Base-by-base conservation (phyloP, 1,284 basidiomycete genomes). In the Irpex sp. region DNA sequence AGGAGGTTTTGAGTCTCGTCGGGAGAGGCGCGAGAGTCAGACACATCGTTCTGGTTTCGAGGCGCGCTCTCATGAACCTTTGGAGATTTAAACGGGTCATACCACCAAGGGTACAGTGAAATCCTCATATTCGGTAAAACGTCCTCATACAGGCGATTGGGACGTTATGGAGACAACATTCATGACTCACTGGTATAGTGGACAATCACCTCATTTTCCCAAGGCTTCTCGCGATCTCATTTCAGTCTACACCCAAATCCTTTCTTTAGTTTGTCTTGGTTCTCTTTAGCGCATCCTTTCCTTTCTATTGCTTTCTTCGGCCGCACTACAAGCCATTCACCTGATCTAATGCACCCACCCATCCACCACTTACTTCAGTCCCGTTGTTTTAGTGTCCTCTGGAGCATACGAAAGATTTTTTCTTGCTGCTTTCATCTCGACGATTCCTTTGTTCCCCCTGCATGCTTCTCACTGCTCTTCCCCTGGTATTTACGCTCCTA, bases 1-100 rank as follows among this genome's bases (percentile, higher is more conserved):
- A 1, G 82, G 85, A 58, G 91, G 91, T 15, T 93, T 93, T 70
- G 83, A 81, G 51, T 79, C 79, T 67, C 82, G 92, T 66, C 81
- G 88, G 69, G 87, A 87, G 72, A 81, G 89, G 66, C 81, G 80
- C 68, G 88, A 91, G 72, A 78, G 76, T 67, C 82, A 82, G 72
- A 74, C 78, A 59, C 81, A 85, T 77, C 84, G 83, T 13, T 71
- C 75, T 62, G 88, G 87, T 74, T 84, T 93, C 70, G 92, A 93
- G 72, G 84, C 90, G 70, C 84, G 88, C 75, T 90, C 89, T 67
- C 89, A 92, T 77, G 90, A 93, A 79, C 89, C 90, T 60, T 75
- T 93, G 77, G 92, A 93, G 75, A 86, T 93, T 82, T 93, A 81
- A 86, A 11, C 31, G 9, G 15, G 54, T 26, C 54, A 52, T 26